Evolutionary conservation across 169 alveolate genomes (phyloP), one percentile per base, ranked within the genome.

Genomic region (Plasmodium gaboni): DNA sequence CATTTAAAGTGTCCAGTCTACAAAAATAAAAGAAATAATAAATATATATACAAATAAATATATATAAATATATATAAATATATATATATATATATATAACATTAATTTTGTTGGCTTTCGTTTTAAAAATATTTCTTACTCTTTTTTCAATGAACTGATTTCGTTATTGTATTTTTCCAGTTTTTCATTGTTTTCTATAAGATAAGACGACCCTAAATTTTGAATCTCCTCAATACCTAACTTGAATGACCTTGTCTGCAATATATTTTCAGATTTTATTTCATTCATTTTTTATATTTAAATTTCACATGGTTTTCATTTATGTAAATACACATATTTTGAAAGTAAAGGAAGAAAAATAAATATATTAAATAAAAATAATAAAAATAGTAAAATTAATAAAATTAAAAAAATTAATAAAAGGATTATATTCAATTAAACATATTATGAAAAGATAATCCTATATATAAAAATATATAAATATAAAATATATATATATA

Each of bases 201-300:
- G 17, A 42, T 78, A 78, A 2, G 38, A 44, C 22, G 89, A 78
- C n/a, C 89, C 89, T 42, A 78, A 51, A 32, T 78, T 78, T 12
- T 78, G 89, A 42, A 78, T 78, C 22, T 78, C 89, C 38, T 78
- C 89, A 9, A 78, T 32, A 32, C 63, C 73, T n/a, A 78, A 70
- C 65, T 70, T 67, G 61, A 28, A 78, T 15, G 89, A 17, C 44
- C 38, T 78, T 24, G 78, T 70, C 64, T 65, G 68, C 32, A 78
- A 24, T 51, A 65, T 13, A 65, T 26, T 78, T 13, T 59, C 89
- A 59, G 9, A 15, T 42, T 74, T 13, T 7, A 22, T 50, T 67
- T 57, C 26, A 78, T 78, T 78, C 89, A 78, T 78, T 78, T 55
- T 78, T 46, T 55, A 55, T 55, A 55, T 55, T 55, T 15, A 55